These are phyloP conservation scores for Asterionellopsis glacialis DNA, from an alignment of 108 stramenopile species.

Conservation along the genomic window DNA sequence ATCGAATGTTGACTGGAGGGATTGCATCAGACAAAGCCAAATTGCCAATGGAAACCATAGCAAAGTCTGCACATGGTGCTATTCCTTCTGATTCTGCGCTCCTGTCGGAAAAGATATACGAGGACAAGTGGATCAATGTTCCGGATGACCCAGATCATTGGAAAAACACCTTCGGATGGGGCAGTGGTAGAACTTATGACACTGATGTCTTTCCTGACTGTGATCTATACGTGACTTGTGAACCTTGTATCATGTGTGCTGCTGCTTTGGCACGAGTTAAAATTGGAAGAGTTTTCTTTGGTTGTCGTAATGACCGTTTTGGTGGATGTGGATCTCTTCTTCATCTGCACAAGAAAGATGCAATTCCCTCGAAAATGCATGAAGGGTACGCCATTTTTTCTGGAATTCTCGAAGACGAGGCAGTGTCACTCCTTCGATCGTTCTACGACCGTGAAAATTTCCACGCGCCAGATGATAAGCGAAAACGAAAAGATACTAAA, in stretches of 20 bases:
- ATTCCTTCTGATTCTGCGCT: neutral
- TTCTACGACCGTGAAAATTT: constrained; percentile 85
- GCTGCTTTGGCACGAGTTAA: constrained; percentile 75
- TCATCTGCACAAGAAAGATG: constrained; percentile 44
- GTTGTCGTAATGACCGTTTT: constrained; percentile 81
- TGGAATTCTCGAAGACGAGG: constrained; percentile 68
- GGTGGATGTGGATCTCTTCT: constrained; percentile 80
- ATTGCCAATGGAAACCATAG: constrained; percentile 35
- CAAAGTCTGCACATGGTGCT: constrained; percentile 24
- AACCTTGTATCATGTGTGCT: constrained; percentile 90
- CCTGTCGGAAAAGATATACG: constrained; percentile 14
- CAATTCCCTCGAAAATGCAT: constrained; percentile 24
- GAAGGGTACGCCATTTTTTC: constrained; percentile 49
- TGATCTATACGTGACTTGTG: constrained; percentile 77
- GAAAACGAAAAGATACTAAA: constrained; percentile 36
- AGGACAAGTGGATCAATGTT: constrained; percentile 56
- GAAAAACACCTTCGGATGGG: constrained; percentile 48
- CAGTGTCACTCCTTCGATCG: constrained; percentile 60
- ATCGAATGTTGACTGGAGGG: constrained; percentile 65
- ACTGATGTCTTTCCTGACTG: constrained; percentile 44
- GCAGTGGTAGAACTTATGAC: constrained; percentile 48
- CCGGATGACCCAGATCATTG: constrained; percentile 36
- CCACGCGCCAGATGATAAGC: constrained; percentile 77
- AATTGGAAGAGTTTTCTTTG: constrained; percentile 70
- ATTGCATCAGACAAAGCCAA: constrained; percentile 59